A percentile compares a stretch with the other conserved stretches of the same genome.
Evolutionary conservation across 805 yeast species (phyloP).

Genomic region (Saturnispora silvae): DNA sequence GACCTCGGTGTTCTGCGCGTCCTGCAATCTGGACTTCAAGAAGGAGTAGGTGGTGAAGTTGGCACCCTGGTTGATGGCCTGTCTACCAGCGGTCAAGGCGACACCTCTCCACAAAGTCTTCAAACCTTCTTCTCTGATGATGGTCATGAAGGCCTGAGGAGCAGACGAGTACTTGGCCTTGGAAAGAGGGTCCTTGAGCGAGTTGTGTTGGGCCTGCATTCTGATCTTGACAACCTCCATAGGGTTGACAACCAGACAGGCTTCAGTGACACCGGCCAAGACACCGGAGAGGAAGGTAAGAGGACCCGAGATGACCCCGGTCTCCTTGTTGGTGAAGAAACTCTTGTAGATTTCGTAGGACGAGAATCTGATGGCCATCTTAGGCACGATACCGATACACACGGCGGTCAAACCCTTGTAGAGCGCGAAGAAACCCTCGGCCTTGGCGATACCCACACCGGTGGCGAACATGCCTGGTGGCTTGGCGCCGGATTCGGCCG

Average conservation of each 20-base stretch:
- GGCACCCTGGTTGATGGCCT: conserved; percentile 97
- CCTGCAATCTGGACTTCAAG: conserved; percentile 60
- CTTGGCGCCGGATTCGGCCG: conserved; percentile 36
- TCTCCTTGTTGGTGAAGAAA: conserved; percentile 44
- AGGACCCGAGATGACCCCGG: conserved; percentile 59
- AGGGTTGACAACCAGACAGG: conserved; percentile 89
- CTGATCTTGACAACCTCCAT: conserved; percentile 96
- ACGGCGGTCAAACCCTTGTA: conserved; percentile 97
- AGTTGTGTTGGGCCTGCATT: conserved; percentile 92
- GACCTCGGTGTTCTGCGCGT: conserved; percentile 41
- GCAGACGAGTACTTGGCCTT: conserved; percentile 87
- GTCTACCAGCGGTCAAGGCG: conserved; percentile 91
- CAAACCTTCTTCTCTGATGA: conserved; percentile 85
- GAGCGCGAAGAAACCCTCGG: conserved; percentile 76
- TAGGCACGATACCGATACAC: conserved; percentile 93
- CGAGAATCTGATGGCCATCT: conserved; percentile 95
- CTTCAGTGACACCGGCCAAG: conserved; percentile 95
- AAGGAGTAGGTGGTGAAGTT: conserved; percentile 92
- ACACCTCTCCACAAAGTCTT: conserved; percentile 89
- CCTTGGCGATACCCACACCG: conserved; percentile 63
- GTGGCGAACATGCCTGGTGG: conserved; percentile 83
- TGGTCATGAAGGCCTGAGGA: conserved; percentile 76
- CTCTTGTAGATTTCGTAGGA: conserved; percentile 85
- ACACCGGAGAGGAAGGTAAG: conserved; percentile 86
- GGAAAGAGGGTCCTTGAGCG: conserved; percentile 67